Evolutionary conservation across 371 early-diverging fungal species (phyloP).

Genomic region (Apophysomyces trapeziformis): DNA sequence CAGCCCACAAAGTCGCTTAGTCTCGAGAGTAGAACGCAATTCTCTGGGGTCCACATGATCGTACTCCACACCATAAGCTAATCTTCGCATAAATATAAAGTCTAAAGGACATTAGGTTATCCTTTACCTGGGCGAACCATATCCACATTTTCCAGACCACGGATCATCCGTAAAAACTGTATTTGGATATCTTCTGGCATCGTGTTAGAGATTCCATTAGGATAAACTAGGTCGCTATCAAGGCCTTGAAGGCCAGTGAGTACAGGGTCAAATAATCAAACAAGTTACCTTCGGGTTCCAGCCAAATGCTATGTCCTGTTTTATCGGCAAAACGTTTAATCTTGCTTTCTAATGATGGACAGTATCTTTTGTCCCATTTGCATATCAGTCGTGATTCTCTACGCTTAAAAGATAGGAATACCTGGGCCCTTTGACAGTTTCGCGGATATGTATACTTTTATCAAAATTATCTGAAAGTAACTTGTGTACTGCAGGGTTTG

Average conservation of each 20-base stretch:
- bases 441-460: conserved; percentile 81
- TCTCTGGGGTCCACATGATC: conserved; percentile 88
- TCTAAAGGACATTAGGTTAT: not conserved
- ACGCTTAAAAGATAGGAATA: conserved; percentile 3
- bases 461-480: conserved; percentile 76
- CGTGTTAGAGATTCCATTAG: conserved; percentile 86
- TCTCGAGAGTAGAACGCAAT: conserved; percentile 77
- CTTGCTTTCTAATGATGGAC: conserved; percentile 86
- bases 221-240: conserved; percentile 76
- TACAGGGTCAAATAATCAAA: conserved; percentile 11
- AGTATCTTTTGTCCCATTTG: conserved; percentile 54
- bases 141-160: conserved; percentile 77
- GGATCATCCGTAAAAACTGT: conserved; percentile 73
- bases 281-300: conserved; percentile 79
- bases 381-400: not conserved
- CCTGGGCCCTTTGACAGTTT: conserved; percentile 86
- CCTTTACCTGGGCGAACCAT: conserved; percentile 70
- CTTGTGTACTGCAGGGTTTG: conserved; percentile 71
- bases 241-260: conserved; percentile 26
- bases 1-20: conserved; percentile 76
- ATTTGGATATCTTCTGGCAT: conserved; percentile 82
- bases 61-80: conserved; percentile 83
- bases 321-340: conserved; percentile 75
- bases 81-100: not conserved
- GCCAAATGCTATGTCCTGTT: conserved; percentile 75